Evolutionary conservation across 139 green algal species (phyloP).

Genomic region (Asterochloris sp.): DNA sequence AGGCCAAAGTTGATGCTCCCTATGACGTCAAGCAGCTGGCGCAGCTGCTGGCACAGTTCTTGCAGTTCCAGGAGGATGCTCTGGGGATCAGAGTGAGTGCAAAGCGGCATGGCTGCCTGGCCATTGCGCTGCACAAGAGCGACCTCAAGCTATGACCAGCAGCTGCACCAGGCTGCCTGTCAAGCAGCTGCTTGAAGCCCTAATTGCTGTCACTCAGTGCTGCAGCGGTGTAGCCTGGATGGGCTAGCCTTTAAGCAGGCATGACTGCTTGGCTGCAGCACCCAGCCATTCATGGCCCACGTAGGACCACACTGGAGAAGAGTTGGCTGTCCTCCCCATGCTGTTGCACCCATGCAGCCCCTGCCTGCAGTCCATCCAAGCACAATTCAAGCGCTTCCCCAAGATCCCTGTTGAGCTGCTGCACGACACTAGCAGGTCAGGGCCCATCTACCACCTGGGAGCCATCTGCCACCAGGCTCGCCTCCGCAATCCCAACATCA

Average conservation of each 20-base stretch:
- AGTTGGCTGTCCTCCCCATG: neutral
- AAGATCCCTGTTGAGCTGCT: constrained; percentile 50
- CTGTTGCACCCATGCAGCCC: constrained; percentile 1
- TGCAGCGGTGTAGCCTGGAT: neutral
- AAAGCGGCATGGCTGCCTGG: neutral
- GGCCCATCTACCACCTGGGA: constrained; percentile 54
- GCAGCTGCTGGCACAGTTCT: constrained; percentile 53
- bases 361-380: constrained; percentile 32
- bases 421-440: constrained; percentile 33
- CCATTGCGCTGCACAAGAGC: neutral
- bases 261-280: neutral
- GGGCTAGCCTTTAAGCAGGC: neutral
- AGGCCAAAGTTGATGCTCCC: constrained; percentile 32
- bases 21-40: constrained; percentile 59
- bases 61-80: constrained; percentile 79
- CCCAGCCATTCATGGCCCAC: no score
- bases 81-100: constrained; percentile 41
- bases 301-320: no score
- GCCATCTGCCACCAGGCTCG: constrained; percentile 49
- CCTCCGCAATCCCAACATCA: constrained; percentile 35
- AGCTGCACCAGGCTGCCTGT: neutral
- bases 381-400: constrained; percentile 20
- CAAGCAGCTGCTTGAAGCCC: neutral
- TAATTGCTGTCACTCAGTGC: neutral
- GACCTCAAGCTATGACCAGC: neutral